These are phyloP conservation scores for Candida sanyaensis DNA, from an alignment of 1,139 yeast species.

Conservation along the genomic window DNA sequence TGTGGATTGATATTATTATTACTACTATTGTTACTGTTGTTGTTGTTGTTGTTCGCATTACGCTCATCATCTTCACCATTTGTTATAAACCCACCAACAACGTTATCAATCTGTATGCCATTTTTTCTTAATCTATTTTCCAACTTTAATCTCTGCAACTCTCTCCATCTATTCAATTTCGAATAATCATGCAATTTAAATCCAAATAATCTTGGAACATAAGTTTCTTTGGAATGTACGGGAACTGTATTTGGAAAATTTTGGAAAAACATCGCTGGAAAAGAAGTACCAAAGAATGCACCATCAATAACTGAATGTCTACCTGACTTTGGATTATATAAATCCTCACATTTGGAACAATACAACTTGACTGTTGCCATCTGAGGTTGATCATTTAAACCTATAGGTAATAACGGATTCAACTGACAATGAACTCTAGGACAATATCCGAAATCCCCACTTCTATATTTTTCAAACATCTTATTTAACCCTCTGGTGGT, in stretches of 20 bases:
- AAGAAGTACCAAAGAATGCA: constrained; percentile 94
- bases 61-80: constrained; percentile 15
- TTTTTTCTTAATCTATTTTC: constrained; percentile 36
- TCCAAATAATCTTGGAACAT: constrained; percentile 90
- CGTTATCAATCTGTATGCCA: constrained; percentile 39
- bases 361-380: constrained; percentile 84
- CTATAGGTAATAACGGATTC: constrained; percentile 91
- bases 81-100: constrained; percentile 43
- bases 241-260: constrained; percentile 88
- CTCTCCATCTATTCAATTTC: constrained; percentile 90
- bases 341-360: constrained; percentile 95
- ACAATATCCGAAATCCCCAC: constrained; percentile 95
- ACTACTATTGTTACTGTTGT: constrained; percentile 4
- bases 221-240: constrained; percentile 74
- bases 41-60: background rate
- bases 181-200: constrained; percentile 91
- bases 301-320: constrained; percentile 91
- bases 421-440: constrained; percentile 89
- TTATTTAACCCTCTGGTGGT: constrained; percentile 88
- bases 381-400: constrained; percentile 84
- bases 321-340: constrained; percentile 87
- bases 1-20: constrained; percentile 3
- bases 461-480: constrained; percentile 87
- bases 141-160: constrained; percentile 66
- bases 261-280: constrained; percentile 96